phyloP scores from a whole-genome alignment of 1,284 basidiomycete species.

The Malassezia cuniculi region DNA sequence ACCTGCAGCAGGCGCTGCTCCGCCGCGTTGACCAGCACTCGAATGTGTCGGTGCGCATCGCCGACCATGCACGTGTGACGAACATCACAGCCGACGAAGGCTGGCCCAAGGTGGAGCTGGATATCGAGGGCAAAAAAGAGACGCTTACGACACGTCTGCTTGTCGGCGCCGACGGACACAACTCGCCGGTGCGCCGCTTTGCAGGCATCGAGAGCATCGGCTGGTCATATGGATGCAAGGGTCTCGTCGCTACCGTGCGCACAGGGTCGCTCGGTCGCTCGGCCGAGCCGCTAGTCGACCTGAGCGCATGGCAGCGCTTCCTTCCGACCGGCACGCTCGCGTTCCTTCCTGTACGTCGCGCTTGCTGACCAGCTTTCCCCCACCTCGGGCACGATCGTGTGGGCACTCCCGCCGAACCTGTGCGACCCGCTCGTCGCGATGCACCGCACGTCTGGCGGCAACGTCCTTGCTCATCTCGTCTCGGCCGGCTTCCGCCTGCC shows the following conservation, averaged over 20 bases:
- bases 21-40: slow-evolving; percentile 17
- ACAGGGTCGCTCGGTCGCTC: slow-evolving; percentile 13
- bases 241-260: slow-evolving; percentile 72
- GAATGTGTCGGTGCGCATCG: slow-evolving; percentile 49
- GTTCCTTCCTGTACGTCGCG: too few species aligned
- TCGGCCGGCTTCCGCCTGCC: slow-evolving; percentile 85
- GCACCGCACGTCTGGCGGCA: slow-evolving; percentile 46
- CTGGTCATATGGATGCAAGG: slow-evolving; percentile 80
- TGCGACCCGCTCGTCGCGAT: slow-evolving; percentile 61
- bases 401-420: slow-evolving; percentile 73
- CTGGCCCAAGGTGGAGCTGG: slow-evolving; percentile 18
- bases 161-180: slow-evolving; percentile 90
- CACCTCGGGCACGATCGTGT: slow-evolving; percentile 73
- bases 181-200: slow-evolving; percentile 80
- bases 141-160: slow-evolving; percentile 43
- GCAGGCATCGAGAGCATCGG: slow-evolving; percentile 77
- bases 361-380: too few species aligned
- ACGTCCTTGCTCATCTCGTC: slow-evolving; percentile 61
- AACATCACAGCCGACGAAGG: slow-evolving; percentile 49
- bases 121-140: not conserved
- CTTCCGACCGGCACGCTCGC: slow-evolving; percentile 89
- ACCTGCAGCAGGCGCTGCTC: slow-evolving; percentile 41
- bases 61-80: slow-evolving; percentile 59
- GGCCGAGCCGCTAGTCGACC: slow-evolving; percentile 20
- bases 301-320: slow-evolving; percentile 82